Conservation (phyloP, 306 rosid genomes). For the Cucurbita moschata region DNA sequence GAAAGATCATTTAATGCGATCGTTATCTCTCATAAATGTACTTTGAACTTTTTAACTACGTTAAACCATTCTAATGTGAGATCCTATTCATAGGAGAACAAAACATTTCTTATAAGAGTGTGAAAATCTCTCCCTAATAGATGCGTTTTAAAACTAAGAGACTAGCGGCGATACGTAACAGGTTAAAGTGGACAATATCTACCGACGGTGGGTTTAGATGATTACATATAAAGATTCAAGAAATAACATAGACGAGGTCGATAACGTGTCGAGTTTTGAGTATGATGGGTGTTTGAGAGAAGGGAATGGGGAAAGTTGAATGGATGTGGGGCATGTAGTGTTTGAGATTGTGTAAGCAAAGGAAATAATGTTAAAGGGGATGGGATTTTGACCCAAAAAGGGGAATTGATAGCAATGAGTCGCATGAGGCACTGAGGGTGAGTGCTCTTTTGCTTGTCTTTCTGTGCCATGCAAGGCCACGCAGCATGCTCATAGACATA, state of each 20-base stretch:
- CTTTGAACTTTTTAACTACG: no score
- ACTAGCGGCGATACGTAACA: no score
- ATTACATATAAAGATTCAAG: no score
- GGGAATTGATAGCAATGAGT: neutral
- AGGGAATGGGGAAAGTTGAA: neutral
- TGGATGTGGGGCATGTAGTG: neutral
- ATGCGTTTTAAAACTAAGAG: no score
- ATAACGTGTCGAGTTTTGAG: neutral
- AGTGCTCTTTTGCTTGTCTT: neutral
- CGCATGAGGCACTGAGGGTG: neutral
- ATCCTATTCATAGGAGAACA: rapidly evolving
- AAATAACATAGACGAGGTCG: no score
- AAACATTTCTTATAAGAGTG: no score
- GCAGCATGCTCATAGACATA: neutral
- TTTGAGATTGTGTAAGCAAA: neutral
- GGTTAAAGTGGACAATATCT: no score
- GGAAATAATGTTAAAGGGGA: neutral
- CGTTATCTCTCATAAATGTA: neutral
- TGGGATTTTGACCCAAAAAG: neutral
- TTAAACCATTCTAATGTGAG: no score
- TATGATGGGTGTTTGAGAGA: neutral
- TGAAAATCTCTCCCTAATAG: no score
- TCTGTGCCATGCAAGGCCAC: slow-evolving; percentile 1
- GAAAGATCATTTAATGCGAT: no score
- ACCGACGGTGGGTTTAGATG: no score